These are phyloP conservation scores for Lachancea cidri DNA, from an alignment of 805 yeast genomes.

Conservation along the genomic window DNA sequence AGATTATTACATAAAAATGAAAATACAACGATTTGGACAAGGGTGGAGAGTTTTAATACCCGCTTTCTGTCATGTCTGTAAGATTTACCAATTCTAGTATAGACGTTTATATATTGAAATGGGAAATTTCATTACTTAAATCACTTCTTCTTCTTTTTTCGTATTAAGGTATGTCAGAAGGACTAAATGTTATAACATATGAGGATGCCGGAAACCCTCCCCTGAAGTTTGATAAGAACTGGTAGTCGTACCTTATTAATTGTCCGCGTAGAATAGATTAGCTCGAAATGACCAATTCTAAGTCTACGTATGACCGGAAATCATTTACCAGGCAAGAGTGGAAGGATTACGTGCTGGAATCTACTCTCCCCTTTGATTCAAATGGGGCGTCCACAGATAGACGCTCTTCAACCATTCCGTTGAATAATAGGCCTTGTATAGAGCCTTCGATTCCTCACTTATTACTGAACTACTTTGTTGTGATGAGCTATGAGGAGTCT, in stretches of 20 bases:
- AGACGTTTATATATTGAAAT: not conserved
- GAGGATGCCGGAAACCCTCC: no score
- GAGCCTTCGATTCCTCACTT: constrained; percentile 38
- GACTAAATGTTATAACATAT: no score
- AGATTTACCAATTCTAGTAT: not conserved
- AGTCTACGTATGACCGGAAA: constrained; percentile 17
- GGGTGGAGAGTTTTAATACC: not conserved
- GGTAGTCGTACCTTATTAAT: not conserved
- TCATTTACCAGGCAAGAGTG: constrained; percentile 26
- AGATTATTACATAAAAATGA: not conserved
- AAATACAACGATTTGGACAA: not conserved
- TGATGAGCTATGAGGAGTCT: constrained; percentile 72
- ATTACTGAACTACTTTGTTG: constrained; percentile 67
- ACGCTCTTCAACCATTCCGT: not conserved
- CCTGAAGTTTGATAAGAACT: not conserved
- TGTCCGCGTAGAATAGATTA: not conserved
- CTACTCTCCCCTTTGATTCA: constrained; percentile 11
- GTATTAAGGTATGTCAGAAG: no score
- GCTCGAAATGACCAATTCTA: constrained; percentile 8
- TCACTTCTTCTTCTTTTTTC: no score
- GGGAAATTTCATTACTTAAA: no score
- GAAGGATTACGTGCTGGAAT: constrained; percentile 21
- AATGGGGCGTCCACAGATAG: constrained; percentile 1
- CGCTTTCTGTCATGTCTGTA: not conserved
- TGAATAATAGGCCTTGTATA: constrained; percentile 25